phyloP scores from a whole-genome alignment of 805 yeast genomes.

The Nakazawaea peltata region DNA sequence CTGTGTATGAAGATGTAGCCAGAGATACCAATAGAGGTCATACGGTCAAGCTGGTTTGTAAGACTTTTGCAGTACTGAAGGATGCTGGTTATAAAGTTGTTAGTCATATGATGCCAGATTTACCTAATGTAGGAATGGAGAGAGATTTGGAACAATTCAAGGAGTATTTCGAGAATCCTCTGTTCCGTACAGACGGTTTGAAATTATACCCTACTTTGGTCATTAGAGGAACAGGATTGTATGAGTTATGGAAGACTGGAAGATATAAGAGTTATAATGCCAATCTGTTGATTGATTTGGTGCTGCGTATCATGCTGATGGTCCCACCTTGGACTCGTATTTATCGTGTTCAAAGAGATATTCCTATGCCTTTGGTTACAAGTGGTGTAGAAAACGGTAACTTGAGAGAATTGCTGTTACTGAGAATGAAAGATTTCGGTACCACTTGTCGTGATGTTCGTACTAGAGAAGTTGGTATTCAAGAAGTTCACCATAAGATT shows the following conservation, averaged over 20 bases:
- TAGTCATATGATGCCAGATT: slow-evolving; percentile 99
- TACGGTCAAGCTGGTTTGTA: slow-evolving; percentile 92
- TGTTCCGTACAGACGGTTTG: slow-evolving; percentile 92
- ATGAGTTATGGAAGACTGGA: slow-evolving; percentile 96
- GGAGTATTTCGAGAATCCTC: slow-evolving; percentile 96
- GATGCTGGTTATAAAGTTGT: slow-evolving; percentile 98
- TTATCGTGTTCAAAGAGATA: slow-evolving; percentile 96
- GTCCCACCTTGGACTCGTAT: slow-evolving; percentile 99
- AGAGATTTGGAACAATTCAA: slow-evolving; percentile 92
- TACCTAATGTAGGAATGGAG: slow-evolving; percentile 98
- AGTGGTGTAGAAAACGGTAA: slow-evolving; percentile 98
- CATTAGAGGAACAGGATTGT: slow-evolving; percentile 93
- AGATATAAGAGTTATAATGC: slow-evolving; percentile 92
- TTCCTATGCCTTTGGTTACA: slow-evolving; percentile 97
- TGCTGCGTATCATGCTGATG: slow-evolving; percentile 89
- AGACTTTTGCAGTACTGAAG: slow-evolving; percentile 91
- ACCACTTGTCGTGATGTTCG: slow-evolving; percentile 93
- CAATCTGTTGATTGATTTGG: slow-evolving; percentile 86
- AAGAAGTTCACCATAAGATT: slow-evolving; percentile 95
- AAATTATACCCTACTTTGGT: slow-evolving; percentile 94
- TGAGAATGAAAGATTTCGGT: slow-evolving; percentile 97
- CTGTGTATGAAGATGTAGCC: slow-evolving; percentile 96
- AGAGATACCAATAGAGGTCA: slow-evolving; percentile 98
- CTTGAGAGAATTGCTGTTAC: slow-evolving; percentile 87
- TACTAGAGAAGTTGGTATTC: slow-evolving; percentile 97